phyloP scores from a whole-genome alignment of 208 protist species.

The Crithidia expoeki region DNA sequence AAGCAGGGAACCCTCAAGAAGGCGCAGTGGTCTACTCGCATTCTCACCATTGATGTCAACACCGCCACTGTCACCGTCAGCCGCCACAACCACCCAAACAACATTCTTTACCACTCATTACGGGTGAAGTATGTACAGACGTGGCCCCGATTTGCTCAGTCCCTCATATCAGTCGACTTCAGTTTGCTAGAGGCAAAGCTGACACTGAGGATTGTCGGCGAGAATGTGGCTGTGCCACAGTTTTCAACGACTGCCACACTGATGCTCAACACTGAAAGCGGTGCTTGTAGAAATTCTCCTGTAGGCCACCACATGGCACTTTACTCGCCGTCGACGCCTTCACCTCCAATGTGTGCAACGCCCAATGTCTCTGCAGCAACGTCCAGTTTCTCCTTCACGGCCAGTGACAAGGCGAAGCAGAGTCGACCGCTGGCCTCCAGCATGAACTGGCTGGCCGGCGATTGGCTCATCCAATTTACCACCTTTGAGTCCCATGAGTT shows the following conservation, averaged over 20 bases:
- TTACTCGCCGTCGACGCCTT: not conserved
- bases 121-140: not conserved
- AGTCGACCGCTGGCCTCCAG: conserved; percentile 1
- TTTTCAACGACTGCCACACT: not conserved
- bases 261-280: not conserved
- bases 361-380: not conserved
- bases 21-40: conserved; percentile 6
- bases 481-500: conserved; percentile 8
- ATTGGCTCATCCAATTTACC: conserved; percentile 5
- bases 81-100: conserved; percentile 11
- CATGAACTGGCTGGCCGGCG: conserved; percentile 3
- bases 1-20: conserved; percentile 2
- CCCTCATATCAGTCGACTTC: not conserved
- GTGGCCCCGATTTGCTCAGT: conserved; percentile 8
- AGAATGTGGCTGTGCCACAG: not conserved
- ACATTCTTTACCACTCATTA: conserved; percentile 14
- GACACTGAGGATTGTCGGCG: not conserved
- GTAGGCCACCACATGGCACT: not conserved
- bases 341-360: not conserved
- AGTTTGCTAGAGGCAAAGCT: not conserved
- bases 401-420: not conserved
- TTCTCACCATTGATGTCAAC: conserved; percentile 6
- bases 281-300: not conserved
- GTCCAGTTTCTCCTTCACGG: not conserved
- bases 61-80: conserved; percentile 15